Base-by-base conservation (phyloP, 192 early-diverging fungal species). In the Backusella mclennaniae region DNA sequence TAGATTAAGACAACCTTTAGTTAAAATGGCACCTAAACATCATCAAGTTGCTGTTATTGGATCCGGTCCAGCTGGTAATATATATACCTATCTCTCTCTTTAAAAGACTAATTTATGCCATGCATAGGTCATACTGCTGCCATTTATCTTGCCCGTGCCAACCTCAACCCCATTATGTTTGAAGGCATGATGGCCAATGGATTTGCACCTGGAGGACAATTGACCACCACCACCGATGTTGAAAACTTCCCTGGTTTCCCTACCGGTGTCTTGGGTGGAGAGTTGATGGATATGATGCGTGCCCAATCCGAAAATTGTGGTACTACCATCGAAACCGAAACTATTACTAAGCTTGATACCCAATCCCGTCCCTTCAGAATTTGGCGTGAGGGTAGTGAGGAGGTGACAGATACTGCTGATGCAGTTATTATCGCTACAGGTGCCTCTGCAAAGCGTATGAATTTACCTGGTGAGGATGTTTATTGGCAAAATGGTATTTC, bases 401-500 rank as follows among this genome's bases (percentile, higher is more conserved):
- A 90, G 78, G 89, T 92, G 56, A 90, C 89, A 44, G 87, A 95
- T 67, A 91, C 92, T 6, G 91, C 93, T 63, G 92, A 96, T 78
- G 83, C 94, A 21, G 80, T 99, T 66, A 92, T 98, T 59, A 90
- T 98, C 68, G 96, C 98, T 52, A 99, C 98, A 9, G 98, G 98
- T 71, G 96, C 97, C 19, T 97, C 96, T 19, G 97, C 97, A 70
- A 97, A 95, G 86, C 89, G 97, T 68, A 87, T 96, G 84, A 31
- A 87, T 83, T 93, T 98, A 75, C 87, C 89, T 31, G 96, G 96
- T 70, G 96, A 98, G 80, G 96, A 97, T 42, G 85, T 73, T 35
- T 96, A 94, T 89, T 98, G 97, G 97, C 96, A 99, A 85, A 91
- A 92, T 23, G 98, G 98, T 75, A 99, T 99, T 84, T 96, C 95